A percentile compares a stretch with the other conserved stretches of the same genome.
Conservation (phyloP, 2,329 filamentous ascomycete genomes). For the Colletotrichum sublineola region DNA sequence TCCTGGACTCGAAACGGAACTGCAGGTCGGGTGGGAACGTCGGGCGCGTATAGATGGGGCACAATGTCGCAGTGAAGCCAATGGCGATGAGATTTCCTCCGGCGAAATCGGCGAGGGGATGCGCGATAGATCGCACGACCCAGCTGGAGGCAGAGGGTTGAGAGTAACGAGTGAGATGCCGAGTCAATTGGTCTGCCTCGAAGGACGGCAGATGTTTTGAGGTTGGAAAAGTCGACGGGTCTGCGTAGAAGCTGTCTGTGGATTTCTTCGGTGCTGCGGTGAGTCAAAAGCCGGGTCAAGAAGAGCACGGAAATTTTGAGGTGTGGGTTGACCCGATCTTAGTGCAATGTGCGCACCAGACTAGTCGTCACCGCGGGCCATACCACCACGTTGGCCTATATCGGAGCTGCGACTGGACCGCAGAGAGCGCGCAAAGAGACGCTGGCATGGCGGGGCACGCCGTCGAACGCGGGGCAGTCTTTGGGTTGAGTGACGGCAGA, state of each 20-base stretch:
- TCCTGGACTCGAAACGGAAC: slow-evolving; percentile 7
- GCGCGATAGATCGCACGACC: slow-evolving; percentile 14
- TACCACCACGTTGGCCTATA: slow-evolving; percentile 44
- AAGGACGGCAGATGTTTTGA: not conserved
- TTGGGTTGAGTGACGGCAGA: slow-evolving; percentile 26
- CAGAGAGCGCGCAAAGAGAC: slow-evolving; percentile 14
- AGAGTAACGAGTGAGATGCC: slow-evolving; percentile 17
- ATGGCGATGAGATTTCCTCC: slow-evolving; percentile 36
- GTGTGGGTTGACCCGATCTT: slow-evolving; percentile 29
- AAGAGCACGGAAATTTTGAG: slow-evolving; percentile 36
- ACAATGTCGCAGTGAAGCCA: slow-evolving; percentile 37
- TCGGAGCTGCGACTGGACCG: slow-evolving; percentile 41
- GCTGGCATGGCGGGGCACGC: slow-evolving; percentile 44
- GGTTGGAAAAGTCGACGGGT: slow-evolving; percentile 1
- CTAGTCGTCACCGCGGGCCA: slow-evolving; percentile 30
- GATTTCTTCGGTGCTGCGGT: slow-evolving; percentile 27
- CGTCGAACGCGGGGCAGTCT: slow-evolving; percentile 43
- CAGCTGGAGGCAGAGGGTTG: slow-evolving; percentile 5
- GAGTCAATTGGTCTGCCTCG: slow-evolving; percentile 34
- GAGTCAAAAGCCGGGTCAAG: slow-evolving; percentile 33
- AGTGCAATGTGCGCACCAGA: slow-evolving; percentile 9
- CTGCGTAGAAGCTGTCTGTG: slow-evolving; percentile 37
- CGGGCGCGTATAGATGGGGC: slow-evolving; percentile 36
- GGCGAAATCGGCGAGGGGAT: slow-evolving; percentile 10
- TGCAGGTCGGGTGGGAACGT: slow-evolving; percentile 29